These are phyloP conservation scores for Phytophthora boehmeriae DNA, from an alignment of 352 stramenopile genomes.

Conservation along the genomic window DNA sequence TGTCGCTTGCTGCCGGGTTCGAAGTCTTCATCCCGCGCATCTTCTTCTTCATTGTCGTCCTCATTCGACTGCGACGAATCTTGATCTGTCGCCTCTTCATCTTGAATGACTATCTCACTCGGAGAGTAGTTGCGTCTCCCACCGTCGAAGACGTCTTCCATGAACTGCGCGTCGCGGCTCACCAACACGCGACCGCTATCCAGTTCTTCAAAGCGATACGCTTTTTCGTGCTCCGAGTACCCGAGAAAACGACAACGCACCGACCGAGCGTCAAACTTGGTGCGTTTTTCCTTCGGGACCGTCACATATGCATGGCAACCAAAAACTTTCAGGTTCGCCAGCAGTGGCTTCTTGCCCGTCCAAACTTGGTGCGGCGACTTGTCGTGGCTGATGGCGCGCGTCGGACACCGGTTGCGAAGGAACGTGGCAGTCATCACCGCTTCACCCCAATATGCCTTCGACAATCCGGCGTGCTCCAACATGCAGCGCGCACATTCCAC, in stretches of 20 bases:
- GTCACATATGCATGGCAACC: no score
- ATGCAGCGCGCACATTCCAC: slow-evolving; percentile 7
- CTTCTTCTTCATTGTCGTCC: no score
- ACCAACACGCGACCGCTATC: slow-evolving; percentile 7
- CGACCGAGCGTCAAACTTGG: no score
- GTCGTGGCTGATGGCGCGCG: neutral
- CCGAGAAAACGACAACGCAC: no score
- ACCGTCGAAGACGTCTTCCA: slow-evolving; percentile 19
- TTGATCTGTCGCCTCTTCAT: neutral
- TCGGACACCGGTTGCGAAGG: slow-evolving; percentile 7
- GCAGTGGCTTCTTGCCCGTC: slow-evolving; percentile 14
- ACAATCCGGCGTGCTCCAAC: slow-evolving; percentile 11
- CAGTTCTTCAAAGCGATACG: neutral
- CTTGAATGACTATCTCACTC: neutral
- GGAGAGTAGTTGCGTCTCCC: slow-evolving; percentile 3
- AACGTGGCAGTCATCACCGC: slow-evolving; percentile 10
- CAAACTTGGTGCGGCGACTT: slow-evolving; percentile 6
- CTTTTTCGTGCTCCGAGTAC: neutral
- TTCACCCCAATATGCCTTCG: slow-evolving; percentile 10
- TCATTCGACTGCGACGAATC: no score
- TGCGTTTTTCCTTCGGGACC: no score
- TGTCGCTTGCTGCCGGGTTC: no score
- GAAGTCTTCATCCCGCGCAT: no score
- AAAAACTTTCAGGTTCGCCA: slow-evolving; percentile 5
- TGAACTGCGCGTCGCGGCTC: slow-evolving; percentile 20